phyloP scores from a whole-genome alignment of 305 asterid genomes.

The Coffea humblotiana region DNA sequence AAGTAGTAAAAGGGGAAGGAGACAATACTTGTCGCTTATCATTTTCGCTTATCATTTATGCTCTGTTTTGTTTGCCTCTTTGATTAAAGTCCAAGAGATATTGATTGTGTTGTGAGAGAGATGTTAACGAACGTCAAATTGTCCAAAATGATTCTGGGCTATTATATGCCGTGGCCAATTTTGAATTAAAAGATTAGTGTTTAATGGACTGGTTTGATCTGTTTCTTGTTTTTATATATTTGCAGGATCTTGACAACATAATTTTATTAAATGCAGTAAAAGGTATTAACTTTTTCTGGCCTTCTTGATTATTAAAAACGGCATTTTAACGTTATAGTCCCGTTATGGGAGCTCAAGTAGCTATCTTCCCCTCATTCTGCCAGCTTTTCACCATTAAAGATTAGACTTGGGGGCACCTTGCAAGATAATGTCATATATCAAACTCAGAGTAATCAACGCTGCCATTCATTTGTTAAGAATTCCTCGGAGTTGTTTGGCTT shows the following conservation, averaged over 20 bases:
- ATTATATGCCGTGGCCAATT: not conserved
- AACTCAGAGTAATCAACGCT: conserved; percentile 56
- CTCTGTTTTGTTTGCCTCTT: conserved; percentile 2
- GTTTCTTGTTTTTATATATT: conserved; percentile 2
- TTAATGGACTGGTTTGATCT: conserved; percentile 2
- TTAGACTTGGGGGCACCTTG: conserved; percentile 85
- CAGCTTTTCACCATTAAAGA: conserved; percentile 89
- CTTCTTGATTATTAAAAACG: not conserved
- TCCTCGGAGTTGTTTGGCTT: conserved; percentile 57
- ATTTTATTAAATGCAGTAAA: conserved; percentile 64
- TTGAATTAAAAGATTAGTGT: not conserved
- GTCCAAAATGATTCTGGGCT: not conserved
- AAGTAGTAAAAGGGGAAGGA: not conserved
- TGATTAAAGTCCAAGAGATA: not conserved
- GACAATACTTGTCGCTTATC: too few relatives aligned
- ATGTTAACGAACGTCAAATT: not conserved
- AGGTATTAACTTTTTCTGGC: conserved; percentile 42
- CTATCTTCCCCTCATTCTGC: conserved; percentile 25
- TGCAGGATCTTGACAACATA: conserved; percentile 73
- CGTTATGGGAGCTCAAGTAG: not conserved
- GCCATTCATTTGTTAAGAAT: conserved; percentile 51
- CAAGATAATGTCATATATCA: conserved; percentile 76
- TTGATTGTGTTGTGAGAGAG: not conserved
- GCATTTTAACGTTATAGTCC: not conserved
- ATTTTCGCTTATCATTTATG: not conserved